A percentile compares a stretch with the other conserved stretches of the same genome.
Evolutionary conservation across 306 rosid species (phyloP).

Genomic region (Ammopiptanthus mongolicus): DNA sequence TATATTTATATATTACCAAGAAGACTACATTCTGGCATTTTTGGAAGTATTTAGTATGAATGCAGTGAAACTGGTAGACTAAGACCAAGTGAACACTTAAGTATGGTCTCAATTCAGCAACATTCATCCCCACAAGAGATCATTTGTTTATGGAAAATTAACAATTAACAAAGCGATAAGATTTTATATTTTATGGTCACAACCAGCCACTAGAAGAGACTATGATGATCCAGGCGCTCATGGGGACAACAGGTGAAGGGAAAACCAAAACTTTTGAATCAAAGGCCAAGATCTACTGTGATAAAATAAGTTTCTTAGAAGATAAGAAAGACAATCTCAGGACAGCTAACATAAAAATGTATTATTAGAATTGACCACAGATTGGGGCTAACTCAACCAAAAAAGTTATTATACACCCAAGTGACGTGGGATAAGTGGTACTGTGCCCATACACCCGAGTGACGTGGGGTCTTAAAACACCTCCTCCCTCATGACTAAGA

Average conservation of each 20-base stretch:
- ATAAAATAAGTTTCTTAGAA: neutral
- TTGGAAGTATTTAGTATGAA: neutral
- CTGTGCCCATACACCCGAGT: no score
- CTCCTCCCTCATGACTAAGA: no score
- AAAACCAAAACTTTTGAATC: neutral
- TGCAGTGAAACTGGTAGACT: neutral
- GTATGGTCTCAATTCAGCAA: neutral
- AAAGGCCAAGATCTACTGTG: neutral
- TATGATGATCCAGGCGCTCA: neutral
- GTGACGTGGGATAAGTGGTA: no score
- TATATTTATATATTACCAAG: neutral
- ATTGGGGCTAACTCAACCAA: no score
- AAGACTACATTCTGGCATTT: neutral
- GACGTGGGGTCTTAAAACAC: no score
- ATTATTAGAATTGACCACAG: no score
- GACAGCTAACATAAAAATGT: no score
- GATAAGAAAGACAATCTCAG: neutral
- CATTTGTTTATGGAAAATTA: neutral
- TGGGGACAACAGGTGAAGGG: neutral
- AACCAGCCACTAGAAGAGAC: neutral
- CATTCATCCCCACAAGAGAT: neutral
- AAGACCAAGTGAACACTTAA: neutral
- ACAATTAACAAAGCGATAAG: neutral
- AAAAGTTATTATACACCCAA: no score
- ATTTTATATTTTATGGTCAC: neutral